Evolutionary conservation across 306 rosid genomes (phyloP), one percentile per base, ranked within the genome.

Genomic region (Begonia loranthoides): DNA sequence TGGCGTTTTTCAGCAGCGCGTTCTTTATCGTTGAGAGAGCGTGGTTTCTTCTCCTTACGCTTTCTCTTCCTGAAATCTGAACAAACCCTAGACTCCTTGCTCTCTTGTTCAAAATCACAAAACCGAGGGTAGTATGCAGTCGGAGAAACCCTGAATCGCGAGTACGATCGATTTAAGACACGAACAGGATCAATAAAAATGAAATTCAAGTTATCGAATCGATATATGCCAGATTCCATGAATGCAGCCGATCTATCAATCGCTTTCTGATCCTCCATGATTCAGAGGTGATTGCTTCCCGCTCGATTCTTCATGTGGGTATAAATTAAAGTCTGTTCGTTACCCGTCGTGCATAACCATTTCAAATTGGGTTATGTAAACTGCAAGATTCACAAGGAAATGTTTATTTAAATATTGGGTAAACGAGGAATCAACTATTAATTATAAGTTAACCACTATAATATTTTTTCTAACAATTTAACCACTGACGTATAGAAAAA

Each of bases 181-280:
- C 92, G 94, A 13, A 85, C 85, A 55, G 94, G 81, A 12, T 90
- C 97, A 2, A 90, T 47, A 72, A 90, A 85, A 58, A 82, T 62
- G 49, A 62, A 64, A 45, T 68, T 74, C 10, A 78, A 70, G 56
- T 77, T 63, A 10, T 55, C 48, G 16, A 90, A 74, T 9, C 49
- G 48, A 73, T 76, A 74, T 21, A 82, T 52, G 5, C 95, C 95
- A 17, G 83, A 61, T 19, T 76, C 61, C n/a, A 72, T 0, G 65
- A 80, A 85, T 46, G 4, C 11, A 19, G 77, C 50, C 1, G 77
- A 66, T 15, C 66, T 38, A 15, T 60, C 50, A 22, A 17, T 33
- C 15, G 50, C 51, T 13, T 58, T 55, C 15, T 68, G 66, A 12
- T 63, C 56, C 62, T 60, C 72, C 81, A 69, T 71, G 15, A 43